Conservation (phyloP, 2,329 filamentous ascomycete genomes). For the Talaromyces amestolkiae region DNA sequence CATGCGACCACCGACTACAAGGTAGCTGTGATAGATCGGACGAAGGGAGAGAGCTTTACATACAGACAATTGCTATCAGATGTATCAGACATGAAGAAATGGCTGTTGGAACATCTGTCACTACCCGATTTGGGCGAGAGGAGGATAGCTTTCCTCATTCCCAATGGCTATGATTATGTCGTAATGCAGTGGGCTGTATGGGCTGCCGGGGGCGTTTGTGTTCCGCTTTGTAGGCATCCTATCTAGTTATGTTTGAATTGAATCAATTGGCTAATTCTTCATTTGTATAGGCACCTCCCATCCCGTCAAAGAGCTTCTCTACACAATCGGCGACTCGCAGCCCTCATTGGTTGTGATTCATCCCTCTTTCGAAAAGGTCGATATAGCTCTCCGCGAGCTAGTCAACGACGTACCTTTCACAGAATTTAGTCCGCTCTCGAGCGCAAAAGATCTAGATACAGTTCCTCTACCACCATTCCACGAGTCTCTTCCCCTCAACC, state of each 20-base stretch:
- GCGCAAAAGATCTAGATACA: slow-evolving; percentile 17
- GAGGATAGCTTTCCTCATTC: slow-evolving; percentile 40
- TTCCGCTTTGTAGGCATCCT: slow-evolving; percentile 41
- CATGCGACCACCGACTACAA: slow-evolving; percentile 32
- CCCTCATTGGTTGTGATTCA: slow-evolving; percentile 44
- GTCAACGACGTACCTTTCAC: slow-evolving; percentile 33
- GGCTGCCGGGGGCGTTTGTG: slow-evolving; percentile 45
- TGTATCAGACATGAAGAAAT: slow-evolving; percentile 35
- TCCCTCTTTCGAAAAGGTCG: slow-evolving; percentile 37
- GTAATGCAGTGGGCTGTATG: slow-evolving; percentile 45
- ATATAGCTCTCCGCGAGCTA: slow-evolving; percentile 31
- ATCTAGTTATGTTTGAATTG: not conserved
- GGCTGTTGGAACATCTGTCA: slow-evolving; percentile 34
- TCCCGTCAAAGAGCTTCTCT: slow-evolving; percentile 42
- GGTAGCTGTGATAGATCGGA: slow-evolving; percentile 40
- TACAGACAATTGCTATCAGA: slow-evolving; percentile 43
- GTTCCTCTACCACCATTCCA: slow-evolving; percentile 35
- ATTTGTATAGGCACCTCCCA: slow-evolving; percentile 40
- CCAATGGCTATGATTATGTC: slow-evolving; percentile 45
- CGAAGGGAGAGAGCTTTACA: slow-evolving; percentile 41
- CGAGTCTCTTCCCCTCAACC: slow-evolving; percentile 27
- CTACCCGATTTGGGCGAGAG: slow-evolving; percentile 36
- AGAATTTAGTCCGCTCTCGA: slow-evolving; percentile 28
- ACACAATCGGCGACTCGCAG: slow-evolving; percentile 43
- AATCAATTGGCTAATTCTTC: not conserved